Percentiles rank a stretch among this genome's conserved stretches.
phyloP scores from a whole-genome alignment of 352 stramenopile genomes.

The Globisporangium radiosum region DNA sequence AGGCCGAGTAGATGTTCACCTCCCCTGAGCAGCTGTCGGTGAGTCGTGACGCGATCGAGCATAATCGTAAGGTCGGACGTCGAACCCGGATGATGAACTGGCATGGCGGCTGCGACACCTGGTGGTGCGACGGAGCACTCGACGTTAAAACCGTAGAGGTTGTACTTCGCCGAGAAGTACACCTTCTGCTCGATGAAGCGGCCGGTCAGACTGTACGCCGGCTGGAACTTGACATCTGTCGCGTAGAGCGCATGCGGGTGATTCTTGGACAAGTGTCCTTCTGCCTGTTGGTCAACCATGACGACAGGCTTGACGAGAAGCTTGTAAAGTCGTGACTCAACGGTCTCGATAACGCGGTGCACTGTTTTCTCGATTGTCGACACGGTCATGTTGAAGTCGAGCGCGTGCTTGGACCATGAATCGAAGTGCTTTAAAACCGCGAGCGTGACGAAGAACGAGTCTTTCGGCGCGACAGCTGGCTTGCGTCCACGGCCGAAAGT shows the following conservation, averaged over 20 bases:
- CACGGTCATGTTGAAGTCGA: not conserved
- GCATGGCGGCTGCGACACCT: too few species aligned
- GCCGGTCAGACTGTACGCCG: not conserved
- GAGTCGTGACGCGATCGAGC: too few species aligned
- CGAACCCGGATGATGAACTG: too few species aligned
- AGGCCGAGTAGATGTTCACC: too few species aligned
- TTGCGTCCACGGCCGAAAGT: not conserved
- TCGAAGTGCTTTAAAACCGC: not conserved
- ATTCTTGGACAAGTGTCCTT: not conserved
- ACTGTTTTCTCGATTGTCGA: not conserved
- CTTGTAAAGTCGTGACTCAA: not conserved
- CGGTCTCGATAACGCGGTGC: not conserved
- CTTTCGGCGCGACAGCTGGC: not conserved
- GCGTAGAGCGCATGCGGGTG: not conserved
- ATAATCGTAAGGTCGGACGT: too few species aligned
- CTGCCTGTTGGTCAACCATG: not conserved
- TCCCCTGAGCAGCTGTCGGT: too few species aligned
- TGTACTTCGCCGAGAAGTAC: constrained; percentile 11
- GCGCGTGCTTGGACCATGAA: not conserved
- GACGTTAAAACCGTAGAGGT: constrained; percentile 19
- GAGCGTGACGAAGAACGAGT: not conserved
- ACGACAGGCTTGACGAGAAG: not conserved
- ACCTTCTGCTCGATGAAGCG: constrained; percentile 1
- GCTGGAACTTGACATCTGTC: constrained; percentile 1
- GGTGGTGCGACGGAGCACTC: too few species aligned